Evolutionary conservation across 208 protist genomes (phyloP), one percentile per base, ranked within the genome.

Genomic region (Crithidia brevicula): DNA sequence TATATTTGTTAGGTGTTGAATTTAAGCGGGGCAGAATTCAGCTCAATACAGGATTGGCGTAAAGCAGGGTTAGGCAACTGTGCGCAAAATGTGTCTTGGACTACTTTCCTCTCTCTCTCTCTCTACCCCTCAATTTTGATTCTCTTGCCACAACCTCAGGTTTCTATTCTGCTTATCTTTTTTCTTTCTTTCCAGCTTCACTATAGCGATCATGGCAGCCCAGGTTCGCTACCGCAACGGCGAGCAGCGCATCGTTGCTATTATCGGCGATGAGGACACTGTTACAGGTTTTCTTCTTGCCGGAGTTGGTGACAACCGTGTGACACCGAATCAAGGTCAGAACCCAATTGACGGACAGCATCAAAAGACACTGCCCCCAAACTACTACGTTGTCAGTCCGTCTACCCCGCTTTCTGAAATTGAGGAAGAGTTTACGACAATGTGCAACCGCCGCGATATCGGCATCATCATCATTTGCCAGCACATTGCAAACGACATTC

Each of bases 271-370:
- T 58, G 91, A 99, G 75, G 98, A 99, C 66, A 98, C 96, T 16
- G 92, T 99, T 1, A 98, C 97, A 42, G 98, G 98, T 5, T 98
- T 99, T 70, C 82, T 99, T 36, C 86, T 99, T 20, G 96, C 97
- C 15, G 98, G 98, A 34, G 78, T 98, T 36, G 97, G 97, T 52
- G 92, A 99, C 61, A 89, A 97, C 59, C 80, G 96, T 65, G 61
- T 67, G 16, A 76, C 79, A 38, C 46, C 47, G 20, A 68, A 40
- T 34, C 58, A 62, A 51, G 61, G 18, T 4, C 20, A 25, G 3
- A 64, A 56, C 15, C 22, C 45, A 13, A 36, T 31, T 1, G 72
- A 65, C 3, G 72, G 63, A 5, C 63, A 42, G 15, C 40, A 74
- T 23, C 71, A 75, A 25, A 76, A 66, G 13, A 34, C 28, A 34